phyloP scores from a whole-genome alignment of 2,329 filamentous ascomycete species.

The Xylariales sp. region DNA sequence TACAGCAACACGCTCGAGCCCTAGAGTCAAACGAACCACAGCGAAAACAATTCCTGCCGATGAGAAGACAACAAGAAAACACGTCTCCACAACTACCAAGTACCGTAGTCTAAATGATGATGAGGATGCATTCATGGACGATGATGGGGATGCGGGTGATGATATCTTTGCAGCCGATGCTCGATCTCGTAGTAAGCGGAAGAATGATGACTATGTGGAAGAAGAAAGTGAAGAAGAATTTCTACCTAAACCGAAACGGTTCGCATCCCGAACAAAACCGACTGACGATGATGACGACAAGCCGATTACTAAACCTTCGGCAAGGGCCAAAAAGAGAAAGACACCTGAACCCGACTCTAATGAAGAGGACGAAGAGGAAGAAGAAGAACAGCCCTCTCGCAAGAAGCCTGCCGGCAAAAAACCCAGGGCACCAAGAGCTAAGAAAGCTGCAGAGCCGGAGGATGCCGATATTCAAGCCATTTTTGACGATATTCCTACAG shows the following conservation, averaged over 20 bases:
- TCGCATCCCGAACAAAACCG: conserved; percentile 59
- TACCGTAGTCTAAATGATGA: conserved; percentile 61
- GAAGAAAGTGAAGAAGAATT: conserved; percentile 79
- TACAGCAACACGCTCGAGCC: conserved; percentile 64
- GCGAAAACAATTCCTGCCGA: conserved; percentile 45
- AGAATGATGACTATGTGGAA: conserved; percentile 79
- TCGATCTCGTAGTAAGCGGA: conserved; percentile 72
- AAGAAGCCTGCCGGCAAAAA: conserved; percentile 71
- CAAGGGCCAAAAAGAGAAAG: conserved; percentile 67
- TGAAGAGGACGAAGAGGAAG: conserved; percentile 62
- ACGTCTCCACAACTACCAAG: conserved; percentile 55
- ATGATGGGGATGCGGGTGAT: conserved; percentile 78
- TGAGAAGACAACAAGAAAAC: conserved; percentile 57
- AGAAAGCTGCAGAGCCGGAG: conserved; percentile 75
- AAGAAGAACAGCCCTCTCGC: conserved; percentile 60
- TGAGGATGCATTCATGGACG: conserved; percentile 70
- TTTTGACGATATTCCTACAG: conserved; percentile 84
- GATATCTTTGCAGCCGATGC: conserved; percentile 85
- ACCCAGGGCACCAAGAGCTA: conserved; percentile 67
- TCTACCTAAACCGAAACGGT: conserved; percentile 68
- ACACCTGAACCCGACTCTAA: conserved; percentile 65
- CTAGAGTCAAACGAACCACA: conserved; percentile 58
- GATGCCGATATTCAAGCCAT: conserved; percentile 83
- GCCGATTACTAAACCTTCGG: conserved; percentile 44
- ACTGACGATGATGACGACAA: conserved; percentile 43